Conservation (phyloP, 164 flowering plant species). For the Berberis vulgaris region DNA sequence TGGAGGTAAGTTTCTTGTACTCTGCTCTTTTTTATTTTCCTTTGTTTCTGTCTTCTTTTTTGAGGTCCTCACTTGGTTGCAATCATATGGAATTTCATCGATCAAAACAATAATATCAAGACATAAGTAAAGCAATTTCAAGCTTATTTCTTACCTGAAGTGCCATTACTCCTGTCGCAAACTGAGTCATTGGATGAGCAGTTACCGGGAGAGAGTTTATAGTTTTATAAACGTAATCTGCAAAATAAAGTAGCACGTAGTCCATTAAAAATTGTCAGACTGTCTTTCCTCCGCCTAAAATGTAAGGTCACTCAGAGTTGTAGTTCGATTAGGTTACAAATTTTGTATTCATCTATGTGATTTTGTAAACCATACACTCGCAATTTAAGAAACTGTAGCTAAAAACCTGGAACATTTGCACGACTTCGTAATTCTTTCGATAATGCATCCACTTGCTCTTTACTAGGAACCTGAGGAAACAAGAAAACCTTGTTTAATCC, state of each 20-base stretch:
- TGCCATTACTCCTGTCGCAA: constrained; percentile 91
- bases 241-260: constrained; percentile 15
- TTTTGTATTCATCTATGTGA: too few species aligned
- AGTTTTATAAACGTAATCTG: constrained; percentile 83
- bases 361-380: too few species aligned
- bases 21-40: too few species aligned
- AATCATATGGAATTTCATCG: not conserved
- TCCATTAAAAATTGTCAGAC: not conserved
- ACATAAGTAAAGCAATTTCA: not conserved
- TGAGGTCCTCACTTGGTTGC: too few species aligned
- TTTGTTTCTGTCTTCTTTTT: too few species aligned
- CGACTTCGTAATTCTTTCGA: constrained; percentile 67
- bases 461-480: constrained; percentile 61
- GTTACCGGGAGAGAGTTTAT: constrained; percentile 72
- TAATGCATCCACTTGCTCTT: constrained; percentile 76
- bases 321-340: too few species aligned
- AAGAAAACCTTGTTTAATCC: not conserved
- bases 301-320: too few species aligned
- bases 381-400: not conserved
- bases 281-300: too few species aligned
- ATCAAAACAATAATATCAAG: not conserved
- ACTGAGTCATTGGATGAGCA: constrained; percentile 99
- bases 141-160: constrained; percentile 58
- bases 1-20: too few species aligned
- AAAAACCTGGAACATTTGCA: constrained; percentile 76